Base-by-base conservation (phyloP, 179 eudicot genomes). In the Monotropa hypopitys region DNA sequence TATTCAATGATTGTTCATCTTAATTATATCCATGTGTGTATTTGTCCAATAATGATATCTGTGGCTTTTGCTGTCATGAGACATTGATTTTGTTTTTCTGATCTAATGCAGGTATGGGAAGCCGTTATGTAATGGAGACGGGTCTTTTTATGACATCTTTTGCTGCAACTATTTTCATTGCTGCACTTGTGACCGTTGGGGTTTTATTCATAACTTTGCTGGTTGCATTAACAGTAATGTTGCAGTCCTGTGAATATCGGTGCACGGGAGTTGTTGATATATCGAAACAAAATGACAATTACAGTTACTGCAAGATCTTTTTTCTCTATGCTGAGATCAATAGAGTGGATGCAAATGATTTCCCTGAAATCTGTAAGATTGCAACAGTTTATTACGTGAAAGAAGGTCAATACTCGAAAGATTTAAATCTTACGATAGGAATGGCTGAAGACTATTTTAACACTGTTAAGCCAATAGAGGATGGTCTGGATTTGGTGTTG, bases 161-260 rank as follows among this genome's bases (percentile, higher is more conserved):
- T 74, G 81, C 88, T 81, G 86, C 88, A 50, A 80, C 86, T 13
- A 65, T 85, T 70, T 83, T 85, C 59, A 54, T 85, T 40, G 74
- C 76, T 45, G 77, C 79, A 75, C 86, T 85, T 42, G 84, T 74
- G 54, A 76, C 79, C 26, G 69, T 74, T 8, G 86, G 81, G 75
- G 74, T 85, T 46, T 76, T 84, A 66, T 74, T 85, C 7, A 63
- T 81, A 53, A 65, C 86, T n/a, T 49, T 85, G 78, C 72, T 83
- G 46, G 72, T 77, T 81, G 76, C 84, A 56, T 81, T 85, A 72
- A 68, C 86, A n/a, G 81, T 81, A 12, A 85, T 85, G 88, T 45
- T 85, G 76, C 86, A 81, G 49, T 69, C 86, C n/a, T 85, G 88
- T 65, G 73, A 81, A 76, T 77, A 18, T 69, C 70, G 61, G 59